A percentile compares a stretch with the other conserved stretches of the same genome.
Conservation (phyloP, 768 basidiomycete genomes). For the Suillus paluster region DNA sequence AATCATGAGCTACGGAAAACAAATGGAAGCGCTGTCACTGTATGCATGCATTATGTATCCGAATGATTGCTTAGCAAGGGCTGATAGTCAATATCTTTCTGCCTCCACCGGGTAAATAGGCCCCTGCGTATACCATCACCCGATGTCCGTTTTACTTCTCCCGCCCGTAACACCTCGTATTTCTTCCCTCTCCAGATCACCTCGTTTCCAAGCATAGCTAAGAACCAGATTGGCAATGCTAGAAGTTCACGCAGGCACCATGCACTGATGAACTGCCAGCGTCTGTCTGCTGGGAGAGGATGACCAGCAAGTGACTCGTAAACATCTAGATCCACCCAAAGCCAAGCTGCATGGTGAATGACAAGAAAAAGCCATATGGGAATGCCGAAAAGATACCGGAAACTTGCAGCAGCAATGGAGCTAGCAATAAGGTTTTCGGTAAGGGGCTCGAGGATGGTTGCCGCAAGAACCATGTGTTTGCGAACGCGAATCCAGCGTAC, state of each 20-base stretch:
- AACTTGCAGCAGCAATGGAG: slow-evolving; percentile 60
- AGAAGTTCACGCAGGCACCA: slow-evolving; percentile 83
- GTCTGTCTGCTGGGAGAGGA: slow-evolving; percentile 52
- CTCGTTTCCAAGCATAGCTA: slow-evolving; percentile 80
- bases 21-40: not conserved
- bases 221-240: slow-evolving; percentile 86
- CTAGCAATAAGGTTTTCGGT: slow-evolving; percentile 85
- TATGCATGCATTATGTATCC: slow-evolving; percentile 19
- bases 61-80: slow-evolving; percentile 17
- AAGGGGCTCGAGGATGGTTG: slow-evolving; percentile 90
- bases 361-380: slow-evolving; percentile 58
- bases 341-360: slow-evolving; percentile 70
- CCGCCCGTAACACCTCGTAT: slow-evolving; percentile 77
- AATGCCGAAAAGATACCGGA: slow-evolving; percentile 53
- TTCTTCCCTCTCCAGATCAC: slow-evolving; percentile 87
- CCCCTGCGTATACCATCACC: slow-evolving; percentile 19
- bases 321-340: slow-evolving; percentile 82
- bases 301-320: slow-evolving; percentile 76
- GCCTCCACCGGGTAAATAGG: slow-evolving; percentile 32
- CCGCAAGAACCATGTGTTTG: slow-evolving; percentile 88
- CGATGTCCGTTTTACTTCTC: slow-evolving; percentile 56
- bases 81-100: slow-evolving; percentile 12
- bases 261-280: slow-evolving; percentile 68
- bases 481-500: slow-evolving; percentile 97
- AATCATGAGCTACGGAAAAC: not conserved